Percentiles rank a stretch among this genome's conserved stretches.
These are phyloP conservation scores for Mediolabrus comicus DNA, from an alignment of 108 stramenopile genomes.

Conservation along the genomic window DNA sequence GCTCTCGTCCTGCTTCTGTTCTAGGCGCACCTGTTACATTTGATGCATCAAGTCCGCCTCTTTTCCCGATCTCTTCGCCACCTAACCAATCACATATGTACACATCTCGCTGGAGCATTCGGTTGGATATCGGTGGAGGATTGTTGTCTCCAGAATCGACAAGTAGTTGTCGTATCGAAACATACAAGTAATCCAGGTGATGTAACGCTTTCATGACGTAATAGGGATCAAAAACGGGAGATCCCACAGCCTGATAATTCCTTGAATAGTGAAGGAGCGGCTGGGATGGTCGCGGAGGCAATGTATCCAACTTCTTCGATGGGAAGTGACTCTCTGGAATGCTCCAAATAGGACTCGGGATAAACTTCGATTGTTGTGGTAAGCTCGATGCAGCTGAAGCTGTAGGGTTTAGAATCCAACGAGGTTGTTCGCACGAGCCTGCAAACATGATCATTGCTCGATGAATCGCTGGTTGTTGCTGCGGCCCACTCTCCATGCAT, in stretches of 20 bases:
- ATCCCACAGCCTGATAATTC: slow-evolving; percentile 61
- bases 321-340: slow-evolving; percentile 80
- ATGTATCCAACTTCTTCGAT: slow-evolving; percentile 68
- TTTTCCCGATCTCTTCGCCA: slow-evolving; percentile 38
- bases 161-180: slow-evolving; percentile 49
- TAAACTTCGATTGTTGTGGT: slow-evolving; percentile 16
- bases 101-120: slow-evolving; percentile 68
- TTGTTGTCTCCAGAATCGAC: slow-evolving; percentile 24
- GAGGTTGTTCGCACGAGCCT: slow-evolving; percentile 31
- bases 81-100: slow-evolving; percentile 81
- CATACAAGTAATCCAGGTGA: slow-evolving; percentile 65
- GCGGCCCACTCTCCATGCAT: slow-evolving; percentile 51
- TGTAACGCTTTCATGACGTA: slow-evolving; percentile 68
- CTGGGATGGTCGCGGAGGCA: slow-evolving; percentile 75
- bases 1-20: slow-evolving; percentile 39
- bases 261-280: slow-evolving; percentile 64
- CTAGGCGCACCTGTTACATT: slow-evolving; percentile 33
- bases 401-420: slow-evolving; percentile 33
- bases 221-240: slow-evolving; percentile 63
- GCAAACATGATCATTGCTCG: slow-evolving; percentile 70
- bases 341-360: slow-evolving; percentile 65
- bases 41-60: slow-evolving; percentile 16
- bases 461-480: slow-evolving; percentile 45
- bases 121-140: slow-evolving; percentile 30
- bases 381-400: neutral